Evolutionary conservation across 2,329 filamentous ascomycete species (phyloP).

Genomic region (Microcyclospora pomicola): DNA sequence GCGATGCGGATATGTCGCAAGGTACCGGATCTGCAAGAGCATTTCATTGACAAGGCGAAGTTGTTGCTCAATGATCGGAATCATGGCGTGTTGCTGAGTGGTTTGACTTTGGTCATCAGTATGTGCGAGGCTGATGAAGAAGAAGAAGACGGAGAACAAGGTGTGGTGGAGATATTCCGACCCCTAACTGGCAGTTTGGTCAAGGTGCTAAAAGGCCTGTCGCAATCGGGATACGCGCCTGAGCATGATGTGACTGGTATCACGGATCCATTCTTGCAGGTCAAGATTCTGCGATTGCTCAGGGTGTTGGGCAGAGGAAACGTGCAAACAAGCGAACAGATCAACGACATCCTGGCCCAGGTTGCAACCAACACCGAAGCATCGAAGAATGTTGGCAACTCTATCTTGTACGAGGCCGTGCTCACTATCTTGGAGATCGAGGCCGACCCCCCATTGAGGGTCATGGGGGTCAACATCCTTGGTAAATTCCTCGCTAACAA

Average conservation of each 20-base stretch:
- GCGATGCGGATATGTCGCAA: slow-evolving; percentile 98
- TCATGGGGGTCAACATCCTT: slow-evolving; percentile 93
- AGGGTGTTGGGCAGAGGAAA: slow-evolving; percentile 80
- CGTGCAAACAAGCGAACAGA: slow-evolving; percentile 78
- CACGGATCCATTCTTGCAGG: slow-evolving; percentile 92
- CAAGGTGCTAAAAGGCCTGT: slow-evolving; percentile 79
- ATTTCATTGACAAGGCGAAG: slow-evolving; percentile 90
- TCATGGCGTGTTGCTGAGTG: slow-evolving; percentile 87
- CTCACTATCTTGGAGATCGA: slow-evolving; percentile 96
- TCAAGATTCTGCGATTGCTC: slow-evolving; percentile 81
- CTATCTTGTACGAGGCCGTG: slow-evolving; percentile 93
- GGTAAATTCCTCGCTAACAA: slow-evolving; percentile 97
- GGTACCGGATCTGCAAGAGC: slow-evolving; percentile 91
- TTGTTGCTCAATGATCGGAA: slow-evolving; percentile 81
- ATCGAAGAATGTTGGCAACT: slow-evolving; percentile 96
- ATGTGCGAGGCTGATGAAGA: slow-evolving; percentile 91
- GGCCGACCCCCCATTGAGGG: slow-evolving; percentile 84
- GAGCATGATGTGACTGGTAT: slow-evolving; percentile 98
- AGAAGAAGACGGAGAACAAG: slow-evolving; percentile 79
- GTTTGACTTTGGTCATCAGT: slow-evolving; percentile 77
- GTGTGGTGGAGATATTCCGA: slow-evolving; percentile 80
- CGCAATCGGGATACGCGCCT: slow-evolving; percentile 89
- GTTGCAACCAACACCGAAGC: slow-evolving; percentile 97
- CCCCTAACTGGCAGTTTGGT: slow-evolving; percentile 74
- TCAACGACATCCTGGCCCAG: slow-evolving; percentile 87